phyloP scores from a whole-genome alignment of 75 land plant species.

The Larix kaempferi region DNA sequence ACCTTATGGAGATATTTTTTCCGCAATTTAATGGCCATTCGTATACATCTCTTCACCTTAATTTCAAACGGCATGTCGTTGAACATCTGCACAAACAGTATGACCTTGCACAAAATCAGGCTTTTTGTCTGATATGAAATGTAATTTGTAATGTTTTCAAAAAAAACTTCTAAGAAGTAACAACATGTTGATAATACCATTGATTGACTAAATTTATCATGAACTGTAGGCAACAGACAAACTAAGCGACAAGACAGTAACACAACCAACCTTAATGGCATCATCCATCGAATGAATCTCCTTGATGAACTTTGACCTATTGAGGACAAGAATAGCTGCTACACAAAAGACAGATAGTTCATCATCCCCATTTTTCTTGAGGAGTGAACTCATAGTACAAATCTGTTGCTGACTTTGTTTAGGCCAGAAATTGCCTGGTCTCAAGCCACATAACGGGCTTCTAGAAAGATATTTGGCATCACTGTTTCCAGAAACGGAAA shows the following conservation, averaged over 20 bases:
- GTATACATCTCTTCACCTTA: conserved; percentile 68
- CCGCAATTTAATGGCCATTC: conserved; percentile 66
- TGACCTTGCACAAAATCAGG: background rate
- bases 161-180: too few relatives aligned
- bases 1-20: conserved; percentile 77
- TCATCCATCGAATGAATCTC: conserved; percentile 84
- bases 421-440: conserved; percentile 61
- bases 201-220: background rate
- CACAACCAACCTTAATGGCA: conserved; percentile 66
- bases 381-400: conserved; percentile 18
- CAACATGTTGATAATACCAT: background rate
- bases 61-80: conserved; percentile 79
- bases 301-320: conserved; percentile 62
- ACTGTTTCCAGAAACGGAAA: conserved; percentile 11
- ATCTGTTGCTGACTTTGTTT: conserved; percentile 28
- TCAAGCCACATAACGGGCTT: conserved; percentile 77
- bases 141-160: background rate
- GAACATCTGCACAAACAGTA: conserved; percentile 63
- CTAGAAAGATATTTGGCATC: conserved; percentile 30
- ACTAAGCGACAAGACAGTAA: background rate
- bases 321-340: conserved; percentile 72
- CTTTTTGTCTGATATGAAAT: background rate
- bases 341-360: conserved; percentile 89
- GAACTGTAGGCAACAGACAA: background rate
- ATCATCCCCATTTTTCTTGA: conserved; percentile 56